A percentile compares a stretch with the other conserved stretches of the same genome.
Conservation (phyloP, 106 monocot genomes). For the Phalaenopsis aphrodite region DNA sequence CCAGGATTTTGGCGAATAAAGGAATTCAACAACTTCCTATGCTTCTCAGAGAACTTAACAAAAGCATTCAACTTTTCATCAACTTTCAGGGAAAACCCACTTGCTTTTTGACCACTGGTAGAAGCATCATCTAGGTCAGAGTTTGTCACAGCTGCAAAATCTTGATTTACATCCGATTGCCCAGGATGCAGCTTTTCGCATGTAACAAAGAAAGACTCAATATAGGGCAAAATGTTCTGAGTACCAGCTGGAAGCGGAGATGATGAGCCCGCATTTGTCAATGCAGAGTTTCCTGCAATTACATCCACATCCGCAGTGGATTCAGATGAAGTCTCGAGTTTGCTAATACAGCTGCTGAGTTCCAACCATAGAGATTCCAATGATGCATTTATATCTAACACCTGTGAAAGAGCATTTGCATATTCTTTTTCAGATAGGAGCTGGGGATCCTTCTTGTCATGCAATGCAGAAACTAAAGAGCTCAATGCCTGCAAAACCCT, state of each 20-base stretch:
- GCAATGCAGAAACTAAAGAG: constrained; percentile 65
- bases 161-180: constrained; percentile 36
- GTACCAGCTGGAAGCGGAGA: constrained; percentile 85
- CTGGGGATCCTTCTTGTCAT: constrained; percentile 66
- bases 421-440: constrained; percentile 45
- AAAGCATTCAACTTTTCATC: constrained; percentile 75
- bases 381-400: constrained; percentile 65
- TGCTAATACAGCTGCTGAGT: constrained; percentile 83
- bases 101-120: constrained; percentile 36
- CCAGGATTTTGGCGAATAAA: constrained; percentile 95
- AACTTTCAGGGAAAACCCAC: constrained; percentile 13
- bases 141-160: constrained; percentile 22
- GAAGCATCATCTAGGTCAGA: constrained; percentile 54
- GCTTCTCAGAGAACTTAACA: constrained; percentile 88
- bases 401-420: constrained; percentile 54
- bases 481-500: constrained; percentile 89
- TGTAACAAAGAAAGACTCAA: constrained; percentile 93
- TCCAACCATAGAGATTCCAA: constrained; percentile 87
- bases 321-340: constrained; percentile 78
- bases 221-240: constrained; percentile 91
- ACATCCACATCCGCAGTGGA: constrained; percentile 36
- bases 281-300: constrained; percentile 23
- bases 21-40: constrained; percentile 77
- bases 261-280: constrained; percentile 26
- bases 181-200: constrained; percentile 82